phyloP scores from a whole-genome alignment of 1,284 basidiomycete species.

The Moesziomyces globuligerus region DNA sequence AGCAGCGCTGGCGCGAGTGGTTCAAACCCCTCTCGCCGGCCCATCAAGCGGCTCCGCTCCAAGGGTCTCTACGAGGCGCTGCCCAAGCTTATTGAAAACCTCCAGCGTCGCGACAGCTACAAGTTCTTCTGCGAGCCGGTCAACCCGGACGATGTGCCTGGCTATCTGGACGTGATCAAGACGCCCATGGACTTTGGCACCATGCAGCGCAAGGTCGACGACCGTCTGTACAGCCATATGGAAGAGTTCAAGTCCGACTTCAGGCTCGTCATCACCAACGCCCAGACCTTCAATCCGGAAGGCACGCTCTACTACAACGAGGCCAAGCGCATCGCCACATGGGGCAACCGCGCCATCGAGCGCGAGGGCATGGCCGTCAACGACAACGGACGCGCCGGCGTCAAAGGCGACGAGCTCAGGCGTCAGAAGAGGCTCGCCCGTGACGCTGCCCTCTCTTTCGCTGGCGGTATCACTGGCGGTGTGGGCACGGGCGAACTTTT shows the following conservation, averaged over 20 bases:
- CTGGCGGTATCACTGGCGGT: not conserved
- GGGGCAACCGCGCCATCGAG: constrained; percentile 58
- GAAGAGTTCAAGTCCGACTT: constrained; percentile 58
- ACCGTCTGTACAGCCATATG: constrained; percentile 48
- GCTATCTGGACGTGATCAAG: constrained; percentile 77
- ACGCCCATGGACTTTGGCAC: constrained; percentile 85
- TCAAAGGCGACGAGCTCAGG: constrained; percentile 38
- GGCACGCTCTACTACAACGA: constrained; percentile 61
- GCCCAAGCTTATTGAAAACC: constrained; percentile 49
- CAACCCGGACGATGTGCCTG: constrained; percentile 74
- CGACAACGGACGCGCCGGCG: constrained; percentile 46
- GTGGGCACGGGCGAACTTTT: not conserved
- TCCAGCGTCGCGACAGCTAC: constrained; percentile 79
- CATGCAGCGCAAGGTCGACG: constrained; percentile 71
- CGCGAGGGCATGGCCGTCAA: constrained; percentile 57
- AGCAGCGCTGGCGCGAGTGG: constrained; percentile 3
- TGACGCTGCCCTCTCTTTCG: constrained; percentile 14
- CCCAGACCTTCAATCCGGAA: constrained; percentile 62
- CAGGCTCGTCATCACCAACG: constrained; percentile 59
- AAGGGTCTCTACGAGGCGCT: constrained; percentile 49
- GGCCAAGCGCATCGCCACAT: constrained; percentile 56
- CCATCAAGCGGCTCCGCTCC: constrained; percentile 45
- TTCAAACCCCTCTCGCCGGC: constrained; percentile 25
- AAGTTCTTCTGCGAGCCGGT: constrained; percentile 82
- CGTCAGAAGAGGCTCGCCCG: constrained; percentile 28